Evolutionary conservation across 345 rosid species (phyloP).

Genomic region (Bruguiera gymnorhiza): DNA sequence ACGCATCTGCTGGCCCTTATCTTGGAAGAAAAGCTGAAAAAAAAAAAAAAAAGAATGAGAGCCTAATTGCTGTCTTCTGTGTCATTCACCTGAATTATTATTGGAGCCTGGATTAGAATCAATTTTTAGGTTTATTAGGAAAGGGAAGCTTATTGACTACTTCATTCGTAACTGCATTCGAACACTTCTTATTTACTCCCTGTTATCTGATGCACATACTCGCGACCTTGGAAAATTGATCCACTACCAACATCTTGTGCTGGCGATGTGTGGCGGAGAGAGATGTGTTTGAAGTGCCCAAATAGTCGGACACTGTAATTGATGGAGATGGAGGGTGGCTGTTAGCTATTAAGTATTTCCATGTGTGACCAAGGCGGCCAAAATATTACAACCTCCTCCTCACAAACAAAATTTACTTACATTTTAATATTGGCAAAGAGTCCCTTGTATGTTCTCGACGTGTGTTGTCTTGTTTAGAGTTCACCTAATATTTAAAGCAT

Average conservation of each 20-base stretch:
- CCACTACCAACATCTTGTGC: neutral
- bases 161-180: neutral
- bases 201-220: neutral
- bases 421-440: too few species aligned
- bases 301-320: neutral
- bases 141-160: neutral
- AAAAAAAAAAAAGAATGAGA: too few species aligned
- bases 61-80: too few species aligned
- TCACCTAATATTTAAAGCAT: too few species aligned
- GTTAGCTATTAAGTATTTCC: neutral
- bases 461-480: too few species aligned
- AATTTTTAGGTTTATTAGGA: neutral
- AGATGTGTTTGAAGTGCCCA: neutral
- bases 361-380: neutral
- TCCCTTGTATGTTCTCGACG: too few species aligned
- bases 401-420: neutral
- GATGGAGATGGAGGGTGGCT: neutral
- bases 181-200: neutral
- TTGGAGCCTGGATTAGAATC: constrained; percentile 6
- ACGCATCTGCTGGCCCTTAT: too few species aligned
- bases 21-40: too few species aligned
- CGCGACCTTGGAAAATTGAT: too few species aligned
- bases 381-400: neutral
- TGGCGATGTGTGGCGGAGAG: neutral
- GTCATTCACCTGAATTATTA: neutral